These are phyloP conservation scores for Apiotrichum veenhuisii DNA, from an alignment of 1,284 basidiomycete species.

Conservation along the genomic window DNA sequence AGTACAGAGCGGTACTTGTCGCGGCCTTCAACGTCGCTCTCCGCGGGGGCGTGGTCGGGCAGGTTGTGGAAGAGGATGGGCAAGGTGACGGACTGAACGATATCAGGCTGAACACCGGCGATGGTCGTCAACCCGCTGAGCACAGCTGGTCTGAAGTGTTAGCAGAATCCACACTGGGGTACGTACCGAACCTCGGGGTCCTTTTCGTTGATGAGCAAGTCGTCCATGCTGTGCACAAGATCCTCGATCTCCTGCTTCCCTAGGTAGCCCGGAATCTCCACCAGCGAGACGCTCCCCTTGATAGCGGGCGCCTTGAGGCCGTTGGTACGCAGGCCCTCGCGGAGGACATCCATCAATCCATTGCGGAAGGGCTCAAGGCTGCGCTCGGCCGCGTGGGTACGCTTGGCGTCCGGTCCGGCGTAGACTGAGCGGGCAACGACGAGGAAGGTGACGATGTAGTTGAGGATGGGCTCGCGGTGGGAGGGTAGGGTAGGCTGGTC, in stretches of 20 bases:
- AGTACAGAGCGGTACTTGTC: conserved; percentile 67
- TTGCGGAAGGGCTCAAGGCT: conserved; percentile 68
- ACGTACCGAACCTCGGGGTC: conserved; percentile 55
- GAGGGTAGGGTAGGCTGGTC: conserved; percentile 70
- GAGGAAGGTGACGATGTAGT: conserved; percentile 54
- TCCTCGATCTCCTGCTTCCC: conserved; percentile 70
- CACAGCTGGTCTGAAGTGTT: conserved; percentile 58
- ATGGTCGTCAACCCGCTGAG: conserved; percentile 68
- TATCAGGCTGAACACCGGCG: conserved; percentile 60
- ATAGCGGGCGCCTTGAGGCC: conserved; percentile 59
- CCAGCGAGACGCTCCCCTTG: conserved; percentile 59
- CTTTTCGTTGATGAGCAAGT: conserved; percentile 59
- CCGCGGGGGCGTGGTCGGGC: conserved; percentile 62
- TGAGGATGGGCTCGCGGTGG: conserved; percentile 67
- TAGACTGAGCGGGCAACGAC: conserved; percentile 45
- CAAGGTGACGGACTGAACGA: conserved; percentile 71
- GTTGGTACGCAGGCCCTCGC: conserved; percentile 42
- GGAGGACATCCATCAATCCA: conserved; percentile 54
- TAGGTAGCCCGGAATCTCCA: conserved; percentile 63
- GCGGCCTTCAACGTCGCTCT: conserved; percentile 59
- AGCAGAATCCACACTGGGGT: conserved; percentile 1
- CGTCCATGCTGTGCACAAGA: conserved; percentile 71
- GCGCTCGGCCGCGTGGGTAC: conserved; percentile 40
- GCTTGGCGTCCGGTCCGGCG: conserved; percentile 19
- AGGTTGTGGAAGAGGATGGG: conserved; percentile 73